Evolutionary conservation across 306 rosid species (phyloP), one percentile per base, ranked within the genome.

Genomic region (Prunus mongolica): DNA sequence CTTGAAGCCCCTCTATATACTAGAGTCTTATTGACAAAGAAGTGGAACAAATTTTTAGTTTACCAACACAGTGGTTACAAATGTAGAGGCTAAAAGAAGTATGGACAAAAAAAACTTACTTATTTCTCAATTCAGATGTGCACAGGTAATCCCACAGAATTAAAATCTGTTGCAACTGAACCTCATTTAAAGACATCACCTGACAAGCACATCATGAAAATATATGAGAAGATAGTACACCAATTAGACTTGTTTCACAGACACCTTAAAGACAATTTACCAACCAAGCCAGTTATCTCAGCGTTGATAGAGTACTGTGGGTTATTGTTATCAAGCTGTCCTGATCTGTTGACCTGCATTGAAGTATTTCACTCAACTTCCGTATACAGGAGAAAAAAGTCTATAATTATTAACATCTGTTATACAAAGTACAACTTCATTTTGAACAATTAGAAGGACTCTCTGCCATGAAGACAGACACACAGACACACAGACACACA

Each of bases 251-350:
- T 34, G 25, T 44, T 8, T 2, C 54, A 54, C 12, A 54, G 4
- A 56, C 46, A 34, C 71, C 65, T 49, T 25, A 32, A 22, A 65
- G 22, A 52, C 3, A 16, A 69, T 74, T 73, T 52, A 92, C 96
- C 49, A 82, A 94, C 97, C 97, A 94, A 82, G 75, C 76, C 88
- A 78, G 81, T 86, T 82, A 92, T 74, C 82, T 88, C 96, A 30
- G 95, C 96, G n/a, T 79, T 78, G 76, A 94, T 68, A 60, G 91
- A 87, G 86, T 90, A 93, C 82, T 86, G 98, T 47, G 95, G 89
- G 65, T 83, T 73, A 81, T 74, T 80, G 70, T 72, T 85, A 79
- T 89, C 96, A 72, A 88, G 81, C 86, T 85, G 92, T 65, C 93
- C 95, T 14, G 94, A 86, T 82, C 87, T 86, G 89, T 86, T 90